phyloP scores from a whole-genome alignment of 169 alveolate genomes.

The Eimeria acervulina region DNA sequence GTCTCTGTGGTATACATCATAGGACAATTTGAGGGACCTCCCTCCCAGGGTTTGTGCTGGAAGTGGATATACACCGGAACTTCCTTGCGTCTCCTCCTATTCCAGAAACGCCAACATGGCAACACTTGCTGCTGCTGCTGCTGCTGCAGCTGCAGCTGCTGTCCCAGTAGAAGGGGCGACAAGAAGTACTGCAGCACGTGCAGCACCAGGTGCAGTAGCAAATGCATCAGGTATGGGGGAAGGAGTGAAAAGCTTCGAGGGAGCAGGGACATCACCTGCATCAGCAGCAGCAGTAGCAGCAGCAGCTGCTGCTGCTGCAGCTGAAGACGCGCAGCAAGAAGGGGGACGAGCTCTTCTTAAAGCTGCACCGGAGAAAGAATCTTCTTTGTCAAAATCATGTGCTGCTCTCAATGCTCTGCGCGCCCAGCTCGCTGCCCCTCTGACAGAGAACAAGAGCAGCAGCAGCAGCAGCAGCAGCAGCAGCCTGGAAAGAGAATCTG shows the following conservation, averaged over 20 bases:
- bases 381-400: background rate
- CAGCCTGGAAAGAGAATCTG: too few relatives aligned
- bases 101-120: background rate
- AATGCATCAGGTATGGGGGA: background rate
- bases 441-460: background rate
- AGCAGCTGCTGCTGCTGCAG: too few relatives aligned
- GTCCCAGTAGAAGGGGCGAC: background rate
- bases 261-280: background rate
- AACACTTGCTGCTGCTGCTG: background rate
- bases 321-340: background rate
- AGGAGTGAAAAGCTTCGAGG: background rate
- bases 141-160: background rate
- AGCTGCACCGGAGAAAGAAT: background rate
- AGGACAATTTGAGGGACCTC: background rate
- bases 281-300: too few relatives aligned
- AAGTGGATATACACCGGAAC: background rate
- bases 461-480: background rate
- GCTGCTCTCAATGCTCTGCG: background rate
- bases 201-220: background rate
- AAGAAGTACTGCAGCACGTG: background rate
- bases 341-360: background rate
- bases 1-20: background rate
- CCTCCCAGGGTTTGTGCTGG: background rate
- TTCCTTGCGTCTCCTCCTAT: too few relatives aligned
- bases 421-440: background rate